Base-by-base conservation (phyloP, 2,329 filamentous ascomycete genomes). In the Pestalotiopsis sp. region DNA sequence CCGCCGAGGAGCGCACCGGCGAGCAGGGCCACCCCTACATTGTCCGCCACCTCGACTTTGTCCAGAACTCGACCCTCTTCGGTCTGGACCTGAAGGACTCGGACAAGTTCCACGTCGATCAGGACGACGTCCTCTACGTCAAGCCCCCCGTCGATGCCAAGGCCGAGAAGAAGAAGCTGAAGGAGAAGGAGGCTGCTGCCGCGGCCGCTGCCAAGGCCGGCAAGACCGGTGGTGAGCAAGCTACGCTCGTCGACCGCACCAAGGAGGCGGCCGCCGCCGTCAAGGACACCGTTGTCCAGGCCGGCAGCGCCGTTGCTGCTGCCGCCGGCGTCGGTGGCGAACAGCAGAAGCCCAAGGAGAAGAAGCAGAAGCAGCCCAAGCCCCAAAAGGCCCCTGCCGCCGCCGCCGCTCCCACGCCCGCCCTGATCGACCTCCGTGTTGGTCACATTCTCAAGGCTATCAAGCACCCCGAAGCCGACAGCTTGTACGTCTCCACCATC, bases 381-480 rank as follows among this genome's bases (percentile, higher is more conserved):
- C 89, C 88, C 72, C 90, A 85, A 70, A 90, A 91, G 80, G 86
- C 90, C 6, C 83, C 91, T 14, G 84, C 93, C 5, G 87, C 89
- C 64, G 88, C 94, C 64, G 92, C 94, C 13, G 92, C 93, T 1
- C 90, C 94, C 4, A 93, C 93, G 1, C 96, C 96, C 2, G 86
- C 88, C 69, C 88, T 97, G 70, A 98, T 99, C 79, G 96, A 99
- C 80, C 91, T 99, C 65, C 92, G 96, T 72, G 95, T 99, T 70
- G 96, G 96, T 70, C 96, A 98, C 85, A 98, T 99, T 75, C 91
- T 99, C 77, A 97, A 98, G 83, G 95, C 95, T 65, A 88, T 96
- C 82, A 92, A 94, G 81, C 96, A 99, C 85, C 96, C 96, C 66
- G 97, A 99, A 76, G 96, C 96, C 73, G 96, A 99, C 84, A 97